Percentiles rank a stretch among this genome's conserved stretches.
Evolutionary conservation across 208 protist species (phyloP).

Genomic region (Naegleria lovaniensis): DNA sequence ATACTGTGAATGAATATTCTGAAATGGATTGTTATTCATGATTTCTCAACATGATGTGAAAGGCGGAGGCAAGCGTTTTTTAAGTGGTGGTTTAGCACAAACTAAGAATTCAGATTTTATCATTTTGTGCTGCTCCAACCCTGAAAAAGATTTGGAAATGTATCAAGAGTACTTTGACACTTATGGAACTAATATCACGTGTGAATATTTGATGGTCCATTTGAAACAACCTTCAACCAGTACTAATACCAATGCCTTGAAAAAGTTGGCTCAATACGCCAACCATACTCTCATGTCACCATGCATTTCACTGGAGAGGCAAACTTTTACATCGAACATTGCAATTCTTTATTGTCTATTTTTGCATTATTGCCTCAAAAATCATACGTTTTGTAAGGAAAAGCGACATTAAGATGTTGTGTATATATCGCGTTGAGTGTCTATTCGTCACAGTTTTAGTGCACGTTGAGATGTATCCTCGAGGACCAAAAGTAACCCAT

Average conservation of each 20-base stretch:
- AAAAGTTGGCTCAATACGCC: background rate
- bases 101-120: background rate
- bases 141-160: background rate
- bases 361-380: background rate
- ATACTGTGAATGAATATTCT: no score
- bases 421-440: no score
- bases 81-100: background rate
- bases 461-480: no score
- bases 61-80: background rate
- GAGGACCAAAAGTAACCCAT: no score
- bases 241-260: background rate
- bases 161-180: background rate
- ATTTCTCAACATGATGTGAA: no score
- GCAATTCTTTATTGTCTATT: background rate
- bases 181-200: background rate
- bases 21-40: no score
- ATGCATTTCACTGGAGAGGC: background rate
- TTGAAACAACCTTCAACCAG: background rate
- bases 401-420: background rate
- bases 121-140: background rate
- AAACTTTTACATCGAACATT: background rate
- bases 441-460: no score
- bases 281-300: background rate
- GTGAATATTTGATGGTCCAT: background rate
- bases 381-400: background rate